Conservation (phyloP, 495 filamentous ascomycete genomes). For the Hyaloscypha hepaticicola region DNA sequence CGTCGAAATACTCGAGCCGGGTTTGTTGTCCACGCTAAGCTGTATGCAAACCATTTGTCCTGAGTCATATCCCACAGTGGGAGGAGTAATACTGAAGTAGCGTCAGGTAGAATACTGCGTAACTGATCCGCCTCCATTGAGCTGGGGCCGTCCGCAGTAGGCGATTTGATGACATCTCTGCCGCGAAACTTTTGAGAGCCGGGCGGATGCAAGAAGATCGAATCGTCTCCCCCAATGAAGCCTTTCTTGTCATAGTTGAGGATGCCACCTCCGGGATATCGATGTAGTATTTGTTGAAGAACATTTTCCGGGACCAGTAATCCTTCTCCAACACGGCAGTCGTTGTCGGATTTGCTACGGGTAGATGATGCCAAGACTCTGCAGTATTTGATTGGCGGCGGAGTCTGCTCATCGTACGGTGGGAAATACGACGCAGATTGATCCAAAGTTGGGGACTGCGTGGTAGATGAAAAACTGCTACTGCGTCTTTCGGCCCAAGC, state of each 20-base stretch:
- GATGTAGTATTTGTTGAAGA: neutral
- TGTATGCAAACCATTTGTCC: constrained; percentile 65
- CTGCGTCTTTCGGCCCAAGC: neutral
- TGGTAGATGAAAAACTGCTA: neutral
- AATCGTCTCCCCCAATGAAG: neutral
- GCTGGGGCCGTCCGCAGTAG: neutral
- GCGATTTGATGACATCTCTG: neutral
- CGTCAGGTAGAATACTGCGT: constrained; percentile 41
- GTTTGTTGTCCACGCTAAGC: constrained; percentile 58
- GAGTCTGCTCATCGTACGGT: neutral
- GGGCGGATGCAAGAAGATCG: neutral
- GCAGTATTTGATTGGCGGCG: neutral
- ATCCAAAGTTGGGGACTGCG: neutral
- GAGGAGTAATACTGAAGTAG: constrained; percentile 51
- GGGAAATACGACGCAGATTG: neutral
- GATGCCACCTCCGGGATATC: neutral
- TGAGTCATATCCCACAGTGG: constrained; percentile 66
- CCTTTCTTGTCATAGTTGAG: constrained; percentile 3
- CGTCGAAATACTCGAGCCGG: constrained; percentile 37
- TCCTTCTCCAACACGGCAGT: neutral
- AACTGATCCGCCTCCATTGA: neutral
- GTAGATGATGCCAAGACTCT: constrained; percentile 1
- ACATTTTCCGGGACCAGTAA: neutral
- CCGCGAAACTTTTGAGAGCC: neutral
- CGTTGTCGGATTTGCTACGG: neutral